Percentiles rank a stretch among this genome's conserved stretches.
Evolutionary conservation across 2,329 filamentous ascomycete species (phyloP).

Genomic region (Scedosporium minutisporum): DNA sequence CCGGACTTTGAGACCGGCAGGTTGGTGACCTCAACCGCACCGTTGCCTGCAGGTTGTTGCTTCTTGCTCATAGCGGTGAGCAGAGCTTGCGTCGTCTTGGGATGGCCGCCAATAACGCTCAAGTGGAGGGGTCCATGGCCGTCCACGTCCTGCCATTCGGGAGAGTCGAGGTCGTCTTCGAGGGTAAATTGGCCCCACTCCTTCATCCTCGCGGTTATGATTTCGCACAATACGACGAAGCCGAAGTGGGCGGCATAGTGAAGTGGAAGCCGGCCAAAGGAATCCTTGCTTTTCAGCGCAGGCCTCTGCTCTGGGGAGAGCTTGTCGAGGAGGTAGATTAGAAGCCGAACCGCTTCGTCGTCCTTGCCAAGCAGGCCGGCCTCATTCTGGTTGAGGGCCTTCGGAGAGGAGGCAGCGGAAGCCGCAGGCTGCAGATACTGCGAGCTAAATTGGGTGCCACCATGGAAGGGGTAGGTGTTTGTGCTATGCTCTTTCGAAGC

Average conservation of each 20-base stretch:
- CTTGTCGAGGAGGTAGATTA: slow-evolving; percentile 53
- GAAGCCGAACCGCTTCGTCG: slow-evolving; percentile 66
- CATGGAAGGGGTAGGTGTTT: slow-evolving; percentile 39
- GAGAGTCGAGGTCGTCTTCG: slow-evolving; percentile 74
- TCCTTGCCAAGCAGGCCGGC: slow-evolving; percentile 54
- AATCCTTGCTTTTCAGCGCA: slow-evolving; percentile 61
- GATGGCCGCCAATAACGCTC: slow-evolving; percentile 83
- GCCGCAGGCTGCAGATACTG: slow-evolving; percentile 75
- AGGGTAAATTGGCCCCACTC: slow-evolving; percentile 82
- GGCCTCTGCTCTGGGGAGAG: slow-evolving; percentile 58
- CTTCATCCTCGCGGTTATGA: slow-evolving; percentile 82
- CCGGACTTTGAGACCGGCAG: slow-evolving; percentile 63
- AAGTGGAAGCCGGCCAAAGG: slow-evolving; percentile 73
- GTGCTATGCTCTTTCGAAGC: slow-evolving; percentile 31
- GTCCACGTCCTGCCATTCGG: slow-evolving; percentile 84
- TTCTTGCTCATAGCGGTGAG: slow-evolving; percentile 27
- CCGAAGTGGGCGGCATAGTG: slow-evolving; percentile 95
- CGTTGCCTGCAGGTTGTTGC: not conserved
- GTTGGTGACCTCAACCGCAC: slow-evolving; percentile 39
- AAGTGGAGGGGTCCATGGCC: slow-evolving; percentile 87
- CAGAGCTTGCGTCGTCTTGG: slow-evolving; percentile 71
- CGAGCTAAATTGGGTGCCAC: slow-evolving; percentile 45
- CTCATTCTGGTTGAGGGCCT: slow-evolving; percentile 56
- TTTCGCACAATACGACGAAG: slow-evolving; percentile 79
- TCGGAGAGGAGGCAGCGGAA: slow-evolving; percentile 51